Percentiles rank a stretch among this genome's conserved stretches.
phyloP scores from a whole-genome alignment of 2,329 filamentous ascomycete genomes.

The Calonectria leucothoes region DNA sequence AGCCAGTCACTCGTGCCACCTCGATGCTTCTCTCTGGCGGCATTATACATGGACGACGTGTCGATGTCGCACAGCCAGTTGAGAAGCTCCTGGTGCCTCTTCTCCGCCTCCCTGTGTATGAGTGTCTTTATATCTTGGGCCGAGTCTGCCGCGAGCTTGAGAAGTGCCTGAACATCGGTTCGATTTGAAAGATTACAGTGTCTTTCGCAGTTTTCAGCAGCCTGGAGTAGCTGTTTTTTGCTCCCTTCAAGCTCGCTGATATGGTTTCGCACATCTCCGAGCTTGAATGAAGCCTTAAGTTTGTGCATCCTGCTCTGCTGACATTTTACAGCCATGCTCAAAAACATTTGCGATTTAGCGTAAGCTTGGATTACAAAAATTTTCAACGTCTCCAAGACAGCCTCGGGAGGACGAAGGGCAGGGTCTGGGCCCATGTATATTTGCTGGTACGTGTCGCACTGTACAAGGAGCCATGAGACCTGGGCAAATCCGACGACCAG shows the following conservation, averaged over 20 bases:
- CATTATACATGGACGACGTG: neutral
- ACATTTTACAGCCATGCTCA: neutral
- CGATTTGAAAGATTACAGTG: neutral
- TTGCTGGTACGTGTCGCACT: conserved; percentile 7
- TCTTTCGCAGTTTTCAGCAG: neutral
- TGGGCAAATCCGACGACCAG: neutral
- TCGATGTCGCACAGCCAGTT: neutral
- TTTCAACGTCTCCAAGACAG: conserved; percentile 39
- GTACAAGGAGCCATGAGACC: neutral
- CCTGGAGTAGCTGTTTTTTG: neutral
- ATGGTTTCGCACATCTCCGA: neutral
- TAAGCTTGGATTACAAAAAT: conserved; percentile 34
- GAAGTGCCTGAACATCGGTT: neutral
- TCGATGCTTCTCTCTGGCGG: neutral
- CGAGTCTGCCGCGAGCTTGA: neutral
- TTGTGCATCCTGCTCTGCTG: neutral
- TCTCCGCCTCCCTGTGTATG: neutral
- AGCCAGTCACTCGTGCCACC: neutral
- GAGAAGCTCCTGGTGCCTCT: neutral
- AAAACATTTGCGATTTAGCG: neutral
- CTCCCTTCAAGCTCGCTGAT: neutral
- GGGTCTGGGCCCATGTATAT: neutral
- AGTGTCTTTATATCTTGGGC: too few species aligned
- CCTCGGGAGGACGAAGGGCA: neutral
- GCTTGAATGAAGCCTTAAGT: neutral